These are phyloP conservation scores for Verticillium klebahnii DNA, from an alignment of 2,329 filamentous ascomycete species.

Conservation along the genomic window DNA sequence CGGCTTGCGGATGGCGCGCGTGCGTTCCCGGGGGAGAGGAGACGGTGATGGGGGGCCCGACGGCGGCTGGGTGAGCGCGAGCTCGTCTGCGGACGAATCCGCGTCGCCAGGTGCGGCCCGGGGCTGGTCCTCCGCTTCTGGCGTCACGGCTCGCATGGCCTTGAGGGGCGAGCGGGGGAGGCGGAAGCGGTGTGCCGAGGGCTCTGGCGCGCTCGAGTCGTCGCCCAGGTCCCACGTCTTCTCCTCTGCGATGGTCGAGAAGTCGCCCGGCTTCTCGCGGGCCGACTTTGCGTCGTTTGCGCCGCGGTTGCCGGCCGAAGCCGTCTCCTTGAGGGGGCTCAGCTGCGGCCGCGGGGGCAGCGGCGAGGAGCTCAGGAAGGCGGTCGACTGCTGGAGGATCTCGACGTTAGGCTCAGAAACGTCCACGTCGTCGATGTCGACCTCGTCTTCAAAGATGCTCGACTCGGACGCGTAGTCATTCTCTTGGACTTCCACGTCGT, in stretches of 20 bases:
- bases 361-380: conserved; percentile 39
- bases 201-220: conserved; percentile 20
- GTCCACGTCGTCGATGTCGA: conserved; percentile 35
- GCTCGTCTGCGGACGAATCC: conserved; percentile 19
- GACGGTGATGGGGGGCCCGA: neutral
- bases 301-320: conserved; percentile 36
- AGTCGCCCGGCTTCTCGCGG: conserved; percentile 32
- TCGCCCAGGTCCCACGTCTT: conserved; percentile 37
- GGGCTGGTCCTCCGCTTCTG: conserved; percentile 7
- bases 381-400: conserved; percentile 38
- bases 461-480: conserved; percentile 31
- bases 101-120: conserved; percentile 12
- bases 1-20: neutral
- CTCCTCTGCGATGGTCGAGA: conserved; percentile 43
- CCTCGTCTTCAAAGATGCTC: conserved; percentile 37
- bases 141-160: conserved; percentile 10
- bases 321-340: conserved; percentile 43
- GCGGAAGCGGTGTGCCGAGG: conserved; percentile 25
- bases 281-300: conserved; percentile 12
- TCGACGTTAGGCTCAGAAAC: conserved; percentile 39
- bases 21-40: neutral
- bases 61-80: conserved; percentile 12
- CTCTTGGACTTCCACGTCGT: conserved; percentile 19
- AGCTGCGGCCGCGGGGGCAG: conserved; percentile 42
- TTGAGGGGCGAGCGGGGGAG: conserved; percentile 25